A percentile compares a stretch with the other conserved stretches of the same genome.
Conservation (phyloP, 2,329 filamentous ascomycete genomes). For the Fonsecaea pedrosoi region DNA sequence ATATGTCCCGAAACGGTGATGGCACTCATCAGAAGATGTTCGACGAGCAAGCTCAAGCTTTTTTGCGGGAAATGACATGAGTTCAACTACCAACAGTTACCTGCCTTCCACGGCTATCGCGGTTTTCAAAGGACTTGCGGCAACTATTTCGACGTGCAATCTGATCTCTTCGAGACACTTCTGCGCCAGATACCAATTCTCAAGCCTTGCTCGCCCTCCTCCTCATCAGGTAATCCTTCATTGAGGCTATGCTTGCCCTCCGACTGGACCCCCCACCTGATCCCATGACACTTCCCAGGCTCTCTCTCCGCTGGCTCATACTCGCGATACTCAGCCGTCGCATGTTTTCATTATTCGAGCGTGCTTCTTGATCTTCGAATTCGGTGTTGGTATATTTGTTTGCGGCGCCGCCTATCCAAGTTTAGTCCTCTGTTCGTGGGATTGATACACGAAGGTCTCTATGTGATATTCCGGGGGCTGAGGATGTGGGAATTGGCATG, state of each 20-base stretch:
- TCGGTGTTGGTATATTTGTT: slow-evolving; percentile 37
- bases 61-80: not conserved
- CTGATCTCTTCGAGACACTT: not conserved
- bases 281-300: slow-evolving; percentile 11
- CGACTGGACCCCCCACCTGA: slow-evolving; percentile 15
- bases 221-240: slow-evolving; percentile 25
- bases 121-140: not conserved
- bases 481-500: slow-evolving; percentile 18
- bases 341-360: slow-evolving; percentile 41
- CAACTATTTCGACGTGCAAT: not conserved
- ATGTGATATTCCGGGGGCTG: not conserved
- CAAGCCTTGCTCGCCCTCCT: slow-evolving; percentile 22
- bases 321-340: slow-evolving; percentile 24
- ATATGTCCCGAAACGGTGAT: not conserved
- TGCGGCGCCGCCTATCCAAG: slow-evolving; percentile 38
- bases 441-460: too few species aligned
- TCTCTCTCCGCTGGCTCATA: slow-evolving; percentile 19
- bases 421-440: not conserved
- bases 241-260: slow-evolving; percentile 26
- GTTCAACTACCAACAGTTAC: not conserved
- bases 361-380: slow-evolving; percentile 42
- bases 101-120: not conserved
- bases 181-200: not conserved
- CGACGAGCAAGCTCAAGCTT: not conserved
- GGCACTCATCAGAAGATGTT: not conserved